A percentile compares a stretch with the other conserved stretches of the same genome.
These are phyloP conservation scores for Plantago coronopus DNA, from an alignment of 305 asterid species.

Conservation along the genomic window DNA sequence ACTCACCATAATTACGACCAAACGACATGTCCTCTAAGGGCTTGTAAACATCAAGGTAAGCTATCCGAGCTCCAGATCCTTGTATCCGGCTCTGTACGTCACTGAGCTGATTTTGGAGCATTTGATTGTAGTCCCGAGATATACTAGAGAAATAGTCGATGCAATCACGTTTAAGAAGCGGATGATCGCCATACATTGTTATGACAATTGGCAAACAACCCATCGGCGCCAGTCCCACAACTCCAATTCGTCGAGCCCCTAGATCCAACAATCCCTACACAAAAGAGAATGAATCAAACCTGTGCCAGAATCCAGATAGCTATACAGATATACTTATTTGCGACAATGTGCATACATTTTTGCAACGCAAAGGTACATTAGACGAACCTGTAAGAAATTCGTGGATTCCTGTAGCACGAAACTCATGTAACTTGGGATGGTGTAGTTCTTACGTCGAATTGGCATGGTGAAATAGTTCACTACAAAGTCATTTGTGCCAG, in stretches of 20 bases:
- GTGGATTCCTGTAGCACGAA: constrained; percentile 34
- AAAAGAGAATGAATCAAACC: neutral
- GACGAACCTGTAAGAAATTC: constrained; percentile 47
- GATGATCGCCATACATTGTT: constrained; percentile 33
- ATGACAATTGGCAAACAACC: constrained; percentile 74
- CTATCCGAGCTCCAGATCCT: constrained; percentile 33
- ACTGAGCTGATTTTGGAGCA: constrained; percentile 38
- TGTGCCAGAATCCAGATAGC: no score
- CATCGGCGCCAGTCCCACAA: constrained; percentile 69
- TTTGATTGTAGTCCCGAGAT: constrained; percentile 45
- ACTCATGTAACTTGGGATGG: constrained; percentile 38
- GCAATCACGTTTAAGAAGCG: constrained; percentile 42
- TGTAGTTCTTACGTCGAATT: constrained; percentile 42
- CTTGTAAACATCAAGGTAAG: constrained; percentile 38
- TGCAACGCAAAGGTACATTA: neutral
- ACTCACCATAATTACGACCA: constrained; percentile 43
- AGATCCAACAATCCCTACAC: constrained; percentile 42
- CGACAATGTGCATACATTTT: no score
- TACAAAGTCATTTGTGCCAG: constrained; percentile 77
- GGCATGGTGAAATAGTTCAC: constrained; percentile 57
- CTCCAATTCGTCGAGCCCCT: constrained; percentile 70
- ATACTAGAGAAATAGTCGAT: constrained; percentile 27
- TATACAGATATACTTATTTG: no score
- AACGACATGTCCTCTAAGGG: constrained; percentile 42
- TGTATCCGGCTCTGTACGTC: constrained; percentile 19